These are phyloP conservation scores for Buddleja alternifolia DNA, from an alignment of 257 asterid genomes.

Conservation along the genomic window DNA sequence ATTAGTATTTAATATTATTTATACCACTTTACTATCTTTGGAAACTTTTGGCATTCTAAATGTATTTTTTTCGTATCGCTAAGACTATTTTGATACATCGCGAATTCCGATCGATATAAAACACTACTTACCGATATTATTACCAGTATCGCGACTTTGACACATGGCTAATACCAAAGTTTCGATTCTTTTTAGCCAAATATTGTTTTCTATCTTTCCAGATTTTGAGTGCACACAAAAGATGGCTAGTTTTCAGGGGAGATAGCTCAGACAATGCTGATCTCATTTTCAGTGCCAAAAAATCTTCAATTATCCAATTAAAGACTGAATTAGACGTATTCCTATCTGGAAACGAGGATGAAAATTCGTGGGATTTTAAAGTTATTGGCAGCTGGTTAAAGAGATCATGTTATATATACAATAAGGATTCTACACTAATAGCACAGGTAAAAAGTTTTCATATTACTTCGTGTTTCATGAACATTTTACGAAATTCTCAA, in stretches of 20 bases:
- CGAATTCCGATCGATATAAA: too few relatives aligned
- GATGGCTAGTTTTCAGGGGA: constrained; percentile 49
- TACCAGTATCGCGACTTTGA: too few relatives aligned
- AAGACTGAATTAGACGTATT: constrained; percentile 43
- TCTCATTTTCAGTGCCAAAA: constrained; percentile 39
- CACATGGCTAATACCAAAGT: too few relatives aligned
- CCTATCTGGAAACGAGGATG: constrained; percentile 30
- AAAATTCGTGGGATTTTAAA: constrained; percentile 45
- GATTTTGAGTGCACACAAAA: constrained; percentile 48
- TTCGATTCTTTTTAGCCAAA: too few relatives aligned
- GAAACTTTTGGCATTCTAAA: too few relatives aligned
- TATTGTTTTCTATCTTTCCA: constrained; percentile 29
- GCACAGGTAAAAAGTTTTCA: constrained; percentile 47
- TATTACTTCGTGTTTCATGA: neutral
- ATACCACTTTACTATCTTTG: too few relatives aligned
- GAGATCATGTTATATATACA: constrained; percentile 43
- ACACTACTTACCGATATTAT: too few relatives aligned
- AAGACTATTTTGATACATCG: too few relatives aligned
- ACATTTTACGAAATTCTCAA: neutral
- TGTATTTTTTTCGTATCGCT: too few relatives aligned
- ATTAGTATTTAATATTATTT: too few relatives aligned
- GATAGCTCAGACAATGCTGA: constrained; percentile 34
- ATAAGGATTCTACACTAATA: constrained; percentile 37
- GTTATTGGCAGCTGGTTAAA: constrained; percentile 50
- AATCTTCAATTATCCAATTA: constrained; percentile 38